A percentile compares a stretch with the other conserved stretches of the same genome.
These are phyloP conservation scores for Macrolepiota dolichaula DNA, from an alignment of 768 basidiomycete genomes.

Conservation along the genomic window DNA sequence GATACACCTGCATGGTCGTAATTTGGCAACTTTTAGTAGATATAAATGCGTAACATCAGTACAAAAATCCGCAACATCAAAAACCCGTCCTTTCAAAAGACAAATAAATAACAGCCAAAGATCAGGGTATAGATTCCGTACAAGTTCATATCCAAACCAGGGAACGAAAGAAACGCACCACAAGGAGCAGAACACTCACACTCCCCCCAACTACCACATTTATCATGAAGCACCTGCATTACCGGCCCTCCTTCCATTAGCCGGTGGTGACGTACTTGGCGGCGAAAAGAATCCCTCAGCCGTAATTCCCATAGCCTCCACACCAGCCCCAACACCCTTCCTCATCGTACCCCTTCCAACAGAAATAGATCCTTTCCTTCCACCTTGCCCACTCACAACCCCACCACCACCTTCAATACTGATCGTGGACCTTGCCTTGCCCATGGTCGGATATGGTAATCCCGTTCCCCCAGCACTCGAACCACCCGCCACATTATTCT, in stretches of 20 bases:
- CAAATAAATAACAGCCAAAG: neutral
- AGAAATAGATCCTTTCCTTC: slow-evolving; percentile 23
- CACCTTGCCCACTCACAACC: slow-evolving; percentile 15
- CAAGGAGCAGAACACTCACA: neutral
- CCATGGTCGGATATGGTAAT: slow-evolving; percentile 25
- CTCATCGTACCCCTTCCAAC: slow-evolving; percentile 58
- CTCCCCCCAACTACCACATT: no score
- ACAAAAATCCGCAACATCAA: neutral
- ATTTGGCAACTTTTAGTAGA: neutral
- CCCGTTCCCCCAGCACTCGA: slow-evolving; percentile 16
- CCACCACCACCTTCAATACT: slow-evolving; percentile 53
- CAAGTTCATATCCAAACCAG: neutral
- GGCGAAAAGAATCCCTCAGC: slow-evolving; percentile 77
- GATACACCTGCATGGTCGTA: neutral
- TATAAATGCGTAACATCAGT: neutral
- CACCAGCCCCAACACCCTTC: slow-evolving; percentile 68
- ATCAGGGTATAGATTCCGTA: neutral
- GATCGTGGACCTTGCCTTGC: slow-evolving; percentile 55
- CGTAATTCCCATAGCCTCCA: slow-evolving; percentile 73
- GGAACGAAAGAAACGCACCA: neutral
- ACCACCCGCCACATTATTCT: slow-evolving; percentile 17
- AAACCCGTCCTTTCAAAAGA: neutral
- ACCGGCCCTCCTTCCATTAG: neutral
- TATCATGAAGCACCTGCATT: slow-evolving; percentile 1
- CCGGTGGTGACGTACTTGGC: slow-evolving; percentile 36